These are phyloP conservation scores for Lobulomyces angularis DNA, from an alignment of 192 early-diverging fungal species.

Conservation along the genomic window DNA sequence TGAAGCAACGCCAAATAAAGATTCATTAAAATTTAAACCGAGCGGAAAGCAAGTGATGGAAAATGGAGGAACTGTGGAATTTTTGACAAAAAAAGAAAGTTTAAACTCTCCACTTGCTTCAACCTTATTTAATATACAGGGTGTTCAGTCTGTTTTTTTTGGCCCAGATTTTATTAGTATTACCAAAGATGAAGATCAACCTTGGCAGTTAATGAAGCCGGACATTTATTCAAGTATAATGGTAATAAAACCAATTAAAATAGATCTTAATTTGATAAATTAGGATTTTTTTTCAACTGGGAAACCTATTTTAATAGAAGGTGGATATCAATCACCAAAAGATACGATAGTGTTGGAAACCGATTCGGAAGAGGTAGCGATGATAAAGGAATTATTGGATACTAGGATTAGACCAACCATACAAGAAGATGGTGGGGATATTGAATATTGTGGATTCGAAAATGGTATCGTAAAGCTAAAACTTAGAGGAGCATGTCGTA, in stretches of 20 bases:
- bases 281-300: conserved; percentile 71
- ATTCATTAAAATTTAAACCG: conserved; percentile 94
- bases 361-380: conserved; percentile 85
- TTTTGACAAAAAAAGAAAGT: conserved; percentile 56
- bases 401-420: conserved; percentile 89
- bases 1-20: conserved; percentile 82
- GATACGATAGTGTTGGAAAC: conserved; percentile 58
- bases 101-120: conserved; percentile 75
- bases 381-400: conserved; percentile 98
- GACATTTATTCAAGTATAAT: conserved; percentile 93
- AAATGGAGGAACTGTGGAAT: conserved; percentile 57
- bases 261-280: too few species aligned
- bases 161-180: conserved; percentile 92
- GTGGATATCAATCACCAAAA: conserved; percentile 28
- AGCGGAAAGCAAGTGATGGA: conserved; percentile 71
- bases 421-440: conserved; percentile 98
- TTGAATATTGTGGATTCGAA: conserved; percentile 86
- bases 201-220: conserved; percentile 96
- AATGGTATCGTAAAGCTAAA: conserved; percentile 80
- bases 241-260: too few species aligned
- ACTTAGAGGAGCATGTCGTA: conserved; percentile 88
- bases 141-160: conserved; percentile 78
- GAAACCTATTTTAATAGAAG: conserved; percentile 51
- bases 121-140: conserved; percentile 85
- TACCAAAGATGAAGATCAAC: conserved; percentile 73